phyloP scores from a whole-genome alignment of 2,329 filamentous ascomycete genomes.

The Colletotrichum sp. region DNA sequence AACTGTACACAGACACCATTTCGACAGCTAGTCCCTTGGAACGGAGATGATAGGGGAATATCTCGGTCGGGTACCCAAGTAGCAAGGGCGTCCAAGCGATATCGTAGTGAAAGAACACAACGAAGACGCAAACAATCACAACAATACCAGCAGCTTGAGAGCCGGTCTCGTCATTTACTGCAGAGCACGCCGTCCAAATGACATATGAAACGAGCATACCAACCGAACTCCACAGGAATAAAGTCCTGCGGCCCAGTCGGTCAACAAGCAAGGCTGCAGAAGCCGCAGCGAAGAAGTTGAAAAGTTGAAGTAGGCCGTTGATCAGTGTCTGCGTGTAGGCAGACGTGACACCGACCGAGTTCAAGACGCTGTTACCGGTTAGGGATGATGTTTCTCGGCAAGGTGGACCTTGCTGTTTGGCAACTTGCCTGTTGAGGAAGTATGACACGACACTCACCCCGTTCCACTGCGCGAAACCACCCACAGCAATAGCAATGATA shows the following conservation, averaged over 20 bases:
- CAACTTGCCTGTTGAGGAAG: constrained; percentile 31
- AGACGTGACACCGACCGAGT: constrained; percentile 32
- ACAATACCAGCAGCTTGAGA: constrained; percentile 12
- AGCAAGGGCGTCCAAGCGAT: constrained; percentile 39
- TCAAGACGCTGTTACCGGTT: constrained; percentile 29
- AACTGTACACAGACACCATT: constrained; percentile 2
- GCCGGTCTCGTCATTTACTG: constrained; percentile 14
- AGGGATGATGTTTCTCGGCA: too few species aligned
- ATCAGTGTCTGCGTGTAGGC: constrained; percentile 41
- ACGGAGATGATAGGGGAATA: constrained; percentile 27
- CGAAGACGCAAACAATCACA: constrained; percentile 40
- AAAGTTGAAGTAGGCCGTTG: constrained; percentile 35
- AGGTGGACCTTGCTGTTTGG: too few species aligned
- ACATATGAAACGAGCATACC: constrained; percentile 40
- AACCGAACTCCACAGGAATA: constrained; percentile 33
- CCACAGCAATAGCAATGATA: constrained; percentile 26
- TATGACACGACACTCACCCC: constrained; percentile 40
- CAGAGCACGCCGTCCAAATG: constrained; percentile 40
- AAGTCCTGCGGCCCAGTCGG: constrained; percentile 31
- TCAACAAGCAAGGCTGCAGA: constrained; percentile 29
- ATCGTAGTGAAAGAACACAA: constrained; percentile 40
- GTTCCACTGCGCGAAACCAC: constrained; percentile 30
- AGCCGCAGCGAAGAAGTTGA: constrained; percentile 13
- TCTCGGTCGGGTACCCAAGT: constrained; percentile 31
- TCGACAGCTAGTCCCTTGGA: constrained; percentile 7